phyloP scores from a whole-genome alignment of 805 yeast genomes.

The Zygosaccharomyces bailii region DNA sequence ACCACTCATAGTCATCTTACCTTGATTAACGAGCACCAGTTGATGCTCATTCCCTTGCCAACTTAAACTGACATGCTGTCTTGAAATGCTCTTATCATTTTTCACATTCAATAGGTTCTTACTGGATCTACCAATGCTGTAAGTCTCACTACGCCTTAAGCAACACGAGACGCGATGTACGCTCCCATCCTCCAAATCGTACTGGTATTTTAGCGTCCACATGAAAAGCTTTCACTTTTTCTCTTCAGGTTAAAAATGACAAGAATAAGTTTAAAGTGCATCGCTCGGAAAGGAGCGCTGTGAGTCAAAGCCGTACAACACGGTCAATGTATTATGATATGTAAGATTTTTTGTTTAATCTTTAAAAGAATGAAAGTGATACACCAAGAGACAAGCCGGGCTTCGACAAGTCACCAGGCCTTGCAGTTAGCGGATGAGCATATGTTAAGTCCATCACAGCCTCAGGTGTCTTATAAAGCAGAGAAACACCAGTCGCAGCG shows the following conservation, averaged over 20 bases:
- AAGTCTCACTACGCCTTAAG: conserved; percentile 13
- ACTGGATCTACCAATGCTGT: conserved; percentile 33
- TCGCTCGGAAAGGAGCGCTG: background rate
- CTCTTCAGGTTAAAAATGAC: background rate
- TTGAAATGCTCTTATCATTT: conserved; percentile 35
- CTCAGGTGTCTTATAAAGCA: conserved; percentile 49
- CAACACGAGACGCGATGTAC: conserved; percentile 17
- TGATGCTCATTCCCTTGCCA: conserved; percentile 17
- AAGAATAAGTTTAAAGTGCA: conserved; percentile 1
- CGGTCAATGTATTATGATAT: conserved; percentile 3
- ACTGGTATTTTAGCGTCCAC: conserved; percentile 29
- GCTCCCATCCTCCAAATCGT: conserved; percentile 22
- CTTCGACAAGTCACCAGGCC: conserved; percentile 43
- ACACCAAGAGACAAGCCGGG: conserved; percentile 58
- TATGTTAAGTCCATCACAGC: conserved; percentile 56
- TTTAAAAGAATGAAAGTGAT: conserved; percentile 44
- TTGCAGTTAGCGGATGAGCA: conserved; percentile 50
- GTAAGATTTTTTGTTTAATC: too few relatives aligned
- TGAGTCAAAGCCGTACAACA: background rate
- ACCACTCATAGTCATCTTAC: conserved; percentile 29
- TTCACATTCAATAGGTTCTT: conserved; percentile 29
- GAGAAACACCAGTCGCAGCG: conserved; percentile 48
- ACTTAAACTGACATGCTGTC: conserved; percentile 27
- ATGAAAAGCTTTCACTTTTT: conserved; percentile 13
- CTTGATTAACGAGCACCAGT: conserved; percentile 20